These are phyloP conservation scores for Amylostereum areolatum DNA, from an alignment of 1,284 basidiomycete genomes.

Conservation along the genomic window DNA sequence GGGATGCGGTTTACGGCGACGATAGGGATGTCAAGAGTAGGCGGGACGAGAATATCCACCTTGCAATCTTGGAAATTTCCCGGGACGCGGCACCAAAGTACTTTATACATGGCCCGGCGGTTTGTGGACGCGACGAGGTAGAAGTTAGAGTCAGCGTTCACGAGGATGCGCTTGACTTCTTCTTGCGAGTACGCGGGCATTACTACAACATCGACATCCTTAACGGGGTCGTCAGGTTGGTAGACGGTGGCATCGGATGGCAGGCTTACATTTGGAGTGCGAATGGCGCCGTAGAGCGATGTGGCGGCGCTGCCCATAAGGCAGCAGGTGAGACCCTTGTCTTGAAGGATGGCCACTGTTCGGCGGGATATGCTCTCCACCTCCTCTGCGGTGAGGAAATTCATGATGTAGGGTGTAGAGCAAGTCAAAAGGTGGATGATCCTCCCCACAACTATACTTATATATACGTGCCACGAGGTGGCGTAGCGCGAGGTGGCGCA, in stretches of 20 bases:
- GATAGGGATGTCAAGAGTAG: conserved; percentile 35
- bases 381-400: too few species aligned
- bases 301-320: conserved; percentile 18
- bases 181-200: conserved; percentile 30
- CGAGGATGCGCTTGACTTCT: conserved; percentile 35
- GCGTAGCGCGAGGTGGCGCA: too few species aligned
- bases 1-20: conserved; percentile 19
- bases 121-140: conserved; percentile 34
- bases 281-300: conserved; percentile 12
- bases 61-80: conserved; percentile 30
- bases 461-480: too few species aligned
- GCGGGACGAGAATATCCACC: conserved; percentile 46
- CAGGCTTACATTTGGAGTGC: conserved; percentile 16
- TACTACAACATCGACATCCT: conserved; percentile 50
- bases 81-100: conserved; percentile 36
- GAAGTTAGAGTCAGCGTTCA: conserved; percentile 27
- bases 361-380: too few species aligned
- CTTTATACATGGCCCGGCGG: conserved; percentile 34
- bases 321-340: conserved; percentile 11
- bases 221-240: not conserved
- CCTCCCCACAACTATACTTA: too few species aligned
- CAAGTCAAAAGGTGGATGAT: too few species aligned
- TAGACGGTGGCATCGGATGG: not conserved
- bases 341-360: conserved; percentile 5
- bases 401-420: too few species aligned